These are phyloP conservation scores for Microdochium trichocladiopsis DNA, from an alignment of 2,329 filamentous ascomycete species.

Conservation along the genomic window DNA sequence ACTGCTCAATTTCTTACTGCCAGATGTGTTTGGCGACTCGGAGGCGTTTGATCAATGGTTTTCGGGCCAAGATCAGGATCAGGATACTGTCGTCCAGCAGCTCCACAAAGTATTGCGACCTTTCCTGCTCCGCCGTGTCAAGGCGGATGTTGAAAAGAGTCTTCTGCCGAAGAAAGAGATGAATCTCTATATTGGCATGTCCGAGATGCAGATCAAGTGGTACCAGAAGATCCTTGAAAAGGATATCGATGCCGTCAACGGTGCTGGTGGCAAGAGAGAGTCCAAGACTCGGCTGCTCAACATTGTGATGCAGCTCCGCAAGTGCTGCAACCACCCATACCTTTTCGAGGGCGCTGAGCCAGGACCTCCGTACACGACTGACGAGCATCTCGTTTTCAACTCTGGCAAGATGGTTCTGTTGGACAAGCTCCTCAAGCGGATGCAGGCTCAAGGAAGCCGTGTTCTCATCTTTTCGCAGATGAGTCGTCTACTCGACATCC, in stretches of 20 bases:
- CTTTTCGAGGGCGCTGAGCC: slow-evolving; percentile 96
- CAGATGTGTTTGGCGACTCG: slow-evolving; percentile 94
- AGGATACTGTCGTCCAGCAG: slow-evolving; percentile 93
- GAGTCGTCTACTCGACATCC: slow-evolving; percentile 92
- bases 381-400: slow-evolving; percentile 90
- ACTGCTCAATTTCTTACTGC: slow-evolving; percentile 92
- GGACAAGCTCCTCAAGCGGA: slow-evolving; percentile 79
- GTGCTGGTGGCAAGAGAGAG: slow-evolving; percentile 90
- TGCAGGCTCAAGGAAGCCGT: slow-evolving; percentile 81
- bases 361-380: slow-evolving; percentile 94
- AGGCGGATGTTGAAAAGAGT: slow-evolving; percentile 97
- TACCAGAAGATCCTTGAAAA: slow-evolving; percentile 99
- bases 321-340: slow-evolving; percentile 98
- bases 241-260: slow-evolving; percentile 97
- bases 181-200: slow-evolving; percentile 96
- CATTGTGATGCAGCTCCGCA: slow-evolving; percentile 98
- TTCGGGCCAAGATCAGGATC: slow-evolving; percentile 79
- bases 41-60: slow-evolving; percentile 99
- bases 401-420: slow-evolving; percentile 96
- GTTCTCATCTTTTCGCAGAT: slow-evolving; percentile 99
- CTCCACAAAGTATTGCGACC: slow-evolving; percentile 88
- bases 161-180: slow-evolving; percentile 94
- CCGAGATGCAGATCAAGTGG: slow-evolving; percentile 98
- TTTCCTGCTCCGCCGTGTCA: slow-evolving; percentile 91
- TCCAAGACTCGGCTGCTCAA: slow-evolving; percentile 96